phyloP scores from a whole-genome alignment of 148 eudicot genomes.

The Beta vulgaris region DNA sequence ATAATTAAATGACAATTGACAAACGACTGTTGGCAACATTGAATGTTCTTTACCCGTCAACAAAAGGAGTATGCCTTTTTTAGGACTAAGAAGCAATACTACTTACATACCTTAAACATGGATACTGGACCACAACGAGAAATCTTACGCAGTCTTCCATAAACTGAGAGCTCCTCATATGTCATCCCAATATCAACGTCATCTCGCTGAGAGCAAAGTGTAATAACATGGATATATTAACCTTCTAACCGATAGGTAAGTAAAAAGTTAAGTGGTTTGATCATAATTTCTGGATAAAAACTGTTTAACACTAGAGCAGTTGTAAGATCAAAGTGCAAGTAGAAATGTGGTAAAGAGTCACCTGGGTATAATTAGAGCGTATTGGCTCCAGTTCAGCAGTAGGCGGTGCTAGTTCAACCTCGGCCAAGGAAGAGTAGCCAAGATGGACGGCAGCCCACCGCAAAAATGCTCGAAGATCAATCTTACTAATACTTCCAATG shows the following conservation, averaged over 20 bases:
- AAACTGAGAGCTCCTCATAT: constrained; percentile 88
- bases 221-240: background rate
- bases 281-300: too few relatives aligned
- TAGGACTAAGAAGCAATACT: constrained; percentile 7
- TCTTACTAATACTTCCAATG: constrained; percentile 94
- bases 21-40: too few relatives aligned
- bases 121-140: constrained; percentile 93
- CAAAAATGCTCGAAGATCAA: constrained; percentile 83
- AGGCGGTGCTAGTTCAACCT: constrained; percentile 94
- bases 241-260: too few relatives aligned
- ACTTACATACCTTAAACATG: constrained; percentile 85
- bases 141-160: constrained; percentile 89
- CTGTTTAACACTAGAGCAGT: too few relatives aligned
- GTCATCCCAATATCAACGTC: constrained; percentile 99
- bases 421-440: constrained; percentile 77
- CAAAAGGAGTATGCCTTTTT: too few relatives aligned
- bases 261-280: too few relatives aligned
- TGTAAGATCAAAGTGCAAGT: too few relatives aligned
- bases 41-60: background rate
- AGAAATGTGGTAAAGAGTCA: constrained; percentile 19
- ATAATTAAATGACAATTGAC: too few relatives aligned
- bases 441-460: constrained; percentile 82
- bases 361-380: constrained; percentile 88
- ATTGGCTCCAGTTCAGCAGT: constrained; percentile 99
- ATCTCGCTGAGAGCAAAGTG: constrained; percentile 55